These are phyloP conservation scores for Alisma plantagoaquatica DNA, from an alignment of 106 monocot species.

Conservation along the genomic window DNA sequence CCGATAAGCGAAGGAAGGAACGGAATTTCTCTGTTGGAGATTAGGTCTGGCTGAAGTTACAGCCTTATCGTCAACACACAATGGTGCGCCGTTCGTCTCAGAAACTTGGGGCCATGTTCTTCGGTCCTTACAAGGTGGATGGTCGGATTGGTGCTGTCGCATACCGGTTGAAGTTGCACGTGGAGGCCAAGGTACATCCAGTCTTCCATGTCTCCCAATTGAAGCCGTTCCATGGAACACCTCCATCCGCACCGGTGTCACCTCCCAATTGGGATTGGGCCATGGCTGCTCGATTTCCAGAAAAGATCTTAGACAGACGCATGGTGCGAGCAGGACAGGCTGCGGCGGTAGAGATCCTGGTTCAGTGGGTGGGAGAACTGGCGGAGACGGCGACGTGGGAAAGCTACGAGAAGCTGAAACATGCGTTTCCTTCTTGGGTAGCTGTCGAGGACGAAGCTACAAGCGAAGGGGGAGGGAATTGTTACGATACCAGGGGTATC, in stretches of 20 bases:
- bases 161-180: not conserved
- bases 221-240: not conserved
- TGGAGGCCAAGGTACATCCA: not conserved
- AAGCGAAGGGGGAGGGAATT: too few species aligned
- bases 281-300: too few species aligned
- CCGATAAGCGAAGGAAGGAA: not conserved
- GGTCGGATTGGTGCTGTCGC: not conserved
- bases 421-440: too few species aligned
- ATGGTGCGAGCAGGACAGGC: not conserved
- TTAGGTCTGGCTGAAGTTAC: not conserved
- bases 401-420: too few species aligned
- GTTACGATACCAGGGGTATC: too few species aligned
- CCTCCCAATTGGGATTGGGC: too few species aligned
- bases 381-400: not conserved
- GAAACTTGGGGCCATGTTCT: not conserved
- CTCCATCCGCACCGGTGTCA: not conserved
- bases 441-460: too few species aligned
- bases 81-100: not conserved
- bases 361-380: not conserved
- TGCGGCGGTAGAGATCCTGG: not conserved
- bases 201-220: constrained; percentile 1
- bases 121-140: not conserved
- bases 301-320: not conserved
- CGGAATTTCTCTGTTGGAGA: not conserved
- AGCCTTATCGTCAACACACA: not conserved